Evolutionary conservation across 2,329 filamentous ascomycete species (phyloP), one percentile per base, ranked within the genome.

Genomic region (Phaeosphaeriaceae sp.): DNA sequence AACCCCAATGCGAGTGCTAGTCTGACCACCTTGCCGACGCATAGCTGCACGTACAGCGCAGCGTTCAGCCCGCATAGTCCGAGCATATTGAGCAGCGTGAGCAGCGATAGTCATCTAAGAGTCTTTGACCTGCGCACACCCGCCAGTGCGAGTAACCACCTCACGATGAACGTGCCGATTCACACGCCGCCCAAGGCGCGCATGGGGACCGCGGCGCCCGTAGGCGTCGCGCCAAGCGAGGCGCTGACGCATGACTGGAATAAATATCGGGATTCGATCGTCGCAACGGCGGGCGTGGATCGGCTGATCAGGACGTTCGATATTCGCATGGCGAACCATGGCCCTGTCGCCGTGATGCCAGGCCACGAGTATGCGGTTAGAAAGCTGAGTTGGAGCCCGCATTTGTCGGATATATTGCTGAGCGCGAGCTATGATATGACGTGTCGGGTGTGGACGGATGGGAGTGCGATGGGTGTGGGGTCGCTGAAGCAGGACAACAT

Each of bases 391-490:
- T 99, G 95, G 94, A 96, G 91, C 70, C 95, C 95, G 10, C 95
- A 99, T 80, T 85, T 95, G n/a, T 88, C 89, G 57, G 92, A 98
- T 74, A 86, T 97, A 10, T 79, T 99, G 44, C 84, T 97, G 44
- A 95, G 89, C 68, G 94, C 91, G 1, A 95, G 93, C 74, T 99
- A 99, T 78, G 95, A 99, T 79, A 99, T 99, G 95, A 97, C 92
- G 6, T 96, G 95, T 66, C 87, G 95, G 31, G 84, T 97, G 50
- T 99, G 95, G 95, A 92, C 89, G 11, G 95, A 98, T 74, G 91
- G 88, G n/a, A 86, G 83, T 36, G 79, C 81, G 5, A 80, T 82
- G 61, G 81, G 82, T 19, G 70, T 75, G 3, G 73, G 76, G 31
- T 53, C 51, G 1, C 58, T 64, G 25, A 69, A 75, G 59, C 73